A percentile compares a stretch with the other conserved stretches of the same genome.
Evolutionary conservation across 2,329 filamentous ascomycete genomes (phyloP).

Genomic region (Monosporascus ibericus): DNA sequence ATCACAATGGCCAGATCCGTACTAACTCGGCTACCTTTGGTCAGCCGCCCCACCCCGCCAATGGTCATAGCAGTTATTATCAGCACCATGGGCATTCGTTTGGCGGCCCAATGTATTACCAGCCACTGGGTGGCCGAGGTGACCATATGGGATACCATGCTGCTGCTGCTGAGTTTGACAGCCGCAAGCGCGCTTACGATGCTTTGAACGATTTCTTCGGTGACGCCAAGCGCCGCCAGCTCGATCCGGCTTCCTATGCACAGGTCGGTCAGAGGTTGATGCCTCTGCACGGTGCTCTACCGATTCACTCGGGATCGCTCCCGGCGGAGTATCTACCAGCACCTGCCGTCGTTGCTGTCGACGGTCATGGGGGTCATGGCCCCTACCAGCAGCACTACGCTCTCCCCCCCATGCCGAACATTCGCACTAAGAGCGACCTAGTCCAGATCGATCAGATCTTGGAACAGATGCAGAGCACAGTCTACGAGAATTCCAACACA

Average conservation of each 20-base stretch:
- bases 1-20: constrained; percentile 59
- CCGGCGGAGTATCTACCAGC: constrained; percentile 51
- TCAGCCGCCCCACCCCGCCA: constrained; percentile 41
- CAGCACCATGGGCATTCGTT: constrained; percentile 48
- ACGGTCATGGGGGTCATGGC: constrained; percentile 46
- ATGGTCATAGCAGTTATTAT: constrained; percentile 55
- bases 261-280: constrained; percentile 86
- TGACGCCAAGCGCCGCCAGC: constrained; percentile 82
- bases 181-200: constrained; percentile 79
- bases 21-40: constrained; percentile 47
- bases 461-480: constrained; percentile 91
- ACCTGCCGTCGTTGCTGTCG: constrained; percentile 47
- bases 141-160: constrained; percentile 61
- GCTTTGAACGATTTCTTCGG: constrained; percentile 92
- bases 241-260: constrained; percentile 83
- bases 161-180: constrained; percentile 47
- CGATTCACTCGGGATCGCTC: constrained; percentile 49
- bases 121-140: constrained; percentile 48
- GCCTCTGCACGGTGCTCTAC: constrained; percentile 68
- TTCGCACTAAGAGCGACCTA: constrained; percentile 89
- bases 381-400: constrained; percentile 76
- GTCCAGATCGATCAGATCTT: constrained; percentile 92
- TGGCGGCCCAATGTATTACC: constrained; percentile 73
- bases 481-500: constrained; percentile 86
- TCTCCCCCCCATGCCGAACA: constrained; percentile 77